These are phyloP conservation scores for Fusarium sp. DNA, from an alignment of 2,329 filamentous ascomycete species.

Conservation along the genomic window DNA sequence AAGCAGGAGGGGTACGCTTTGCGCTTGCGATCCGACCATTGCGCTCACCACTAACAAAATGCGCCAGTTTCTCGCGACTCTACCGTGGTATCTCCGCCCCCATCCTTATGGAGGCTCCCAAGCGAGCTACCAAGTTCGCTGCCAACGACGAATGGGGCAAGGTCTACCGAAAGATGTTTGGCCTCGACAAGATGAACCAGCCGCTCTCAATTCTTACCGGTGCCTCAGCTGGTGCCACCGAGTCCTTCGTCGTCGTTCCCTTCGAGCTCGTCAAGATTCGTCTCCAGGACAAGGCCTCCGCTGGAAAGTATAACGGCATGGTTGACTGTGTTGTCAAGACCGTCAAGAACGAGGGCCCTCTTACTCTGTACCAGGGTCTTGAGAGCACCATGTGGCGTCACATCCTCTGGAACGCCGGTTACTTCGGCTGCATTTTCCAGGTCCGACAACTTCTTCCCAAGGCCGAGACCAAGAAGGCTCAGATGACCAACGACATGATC, in stretches of 20 bases:
- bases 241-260: constrained; percentile 96
- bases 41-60: constrained; percentile 36
- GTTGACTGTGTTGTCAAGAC: constrained; percentile 86
- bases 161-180: constrained; percentile 90
- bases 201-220: constrained; percentile 92
- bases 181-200: constrained; percentile 89
- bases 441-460: constrained; percentile 86
- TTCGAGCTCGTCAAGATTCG: constrained; percentile 99
- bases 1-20: constrained; percentile 86
- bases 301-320: constrained; percentile 87
- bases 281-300: constrained; percentile 93
- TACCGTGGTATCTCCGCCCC: constrained; percentile 97
- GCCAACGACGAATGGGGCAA: constrained; percentile 99
- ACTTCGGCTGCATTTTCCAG: constrained; percentile 99
- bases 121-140: constrained; percentile 98
- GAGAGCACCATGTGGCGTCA: constrained; percentile 98
- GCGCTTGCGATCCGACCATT: constrained; percentile 17
- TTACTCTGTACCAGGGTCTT: constrained; percentile 95
- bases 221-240: constrained; percentile 93
- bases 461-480: constrained; percentile 81
- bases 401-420: constrained; percentile 89
- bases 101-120: constrained; percentile 95
- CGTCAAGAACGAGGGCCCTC: constrained; percentile 81
- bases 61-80: constrained; percentile 80
- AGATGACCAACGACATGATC: constrained; percentile 89